Base-by-base conservation (phyloP, 2,329 filamentous ascomycete species). In the Aureobasidium zeae region DNA sequence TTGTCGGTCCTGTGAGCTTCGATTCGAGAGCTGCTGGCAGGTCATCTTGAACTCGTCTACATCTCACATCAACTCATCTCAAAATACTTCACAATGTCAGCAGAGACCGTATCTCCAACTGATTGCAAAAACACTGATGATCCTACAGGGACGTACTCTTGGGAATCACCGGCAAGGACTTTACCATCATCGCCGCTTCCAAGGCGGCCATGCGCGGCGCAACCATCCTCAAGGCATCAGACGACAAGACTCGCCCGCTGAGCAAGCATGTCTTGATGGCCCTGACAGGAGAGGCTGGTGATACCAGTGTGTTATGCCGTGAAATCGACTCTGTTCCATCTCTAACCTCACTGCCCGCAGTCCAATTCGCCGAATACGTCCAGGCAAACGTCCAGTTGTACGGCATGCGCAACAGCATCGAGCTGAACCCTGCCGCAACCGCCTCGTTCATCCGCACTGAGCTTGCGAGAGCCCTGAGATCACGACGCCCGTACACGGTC, bases 351-450 rank as follows among this genome's bases (percentile, higher is more conserved):
- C 32, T 25, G 32, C 30, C 25, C 32, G 17, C 62, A 94, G 88
- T 96, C 51, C 89, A 98, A 81, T 98, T 98, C 65, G 86, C 93
- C 64, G 91, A 98, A 71, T 98, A 89, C 71, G 93, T 98, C 65
- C 88, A 96, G 77, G 88, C 89, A 63, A 98, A 98, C 67, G 81
- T 91, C 51, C 86, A 94, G 69, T 83, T 98, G 61, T 98, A 98
- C 71, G 87, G 85, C 54, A 98, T 96, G 88, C 86, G 93, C 61
- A 96, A 96, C 65, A 84, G 87, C 66, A 83, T 83, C 61, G 86
- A 95, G 59, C 79, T 98, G 49, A 86, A 86, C 32, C 89, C 91
- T 8, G 81, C 82, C 25, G 91, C 86, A 28, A 81, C 95, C 45
- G 86, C 88, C 50, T 81, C 86, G 70, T 98, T 95, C 63, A 87